Evolutionary conservation across 768 basidiomycete genomes (phyloP).

Genomic region (Psilocybe azurescens): DNA sequence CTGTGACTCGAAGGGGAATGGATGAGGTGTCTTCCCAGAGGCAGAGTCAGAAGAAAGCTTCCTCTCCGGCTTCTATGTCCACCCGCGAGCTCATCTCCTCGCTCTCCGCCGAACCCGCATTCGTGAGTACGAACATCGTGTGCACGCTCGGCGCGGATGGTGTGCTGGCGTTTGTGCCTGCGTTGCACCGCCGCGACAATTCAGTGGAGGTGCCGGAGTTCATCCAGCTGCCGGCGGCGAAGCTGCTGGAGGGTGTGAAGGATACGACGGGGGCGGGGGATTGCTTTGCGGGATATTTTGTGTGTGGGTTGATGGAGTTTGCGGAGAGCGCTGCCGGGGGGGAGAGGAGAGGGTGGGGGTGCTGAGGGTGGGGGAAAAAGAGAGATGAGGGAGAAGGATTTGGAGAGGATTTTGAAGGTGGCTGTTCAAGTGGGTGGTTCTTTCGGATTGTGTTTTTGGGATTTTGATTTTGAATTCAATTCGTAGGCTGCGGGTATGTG

Average conservation of each 20-base stretch:
- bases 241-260: conserved; percentile 39
- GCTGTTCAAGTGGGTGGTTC: conserved; percentile 46
- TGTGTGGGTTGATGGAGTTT: conserved; percentile 56
- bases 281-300: conserved; percentile 67
- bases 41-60: no score
- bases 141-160: no score
- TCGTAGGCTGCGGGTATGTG: conserved; percentile 65
- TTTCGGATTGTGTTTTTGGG: background rate
- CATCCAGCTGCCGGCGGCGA: conserved; percentile 34
- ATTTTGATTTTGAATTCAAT: background rate
- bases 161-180: no score
- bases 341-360: conserved; percentile 7
- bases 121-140: no score
- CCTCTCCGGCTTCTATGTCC: no score
- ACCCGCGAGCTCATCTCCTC: no score
- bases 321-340: conserved; percentile 29
- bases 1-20: conserved; percentile 18
- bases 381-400: conserved; percentile 33
- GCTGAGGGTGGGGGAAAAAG: no score
- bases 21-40: no score
- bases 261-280: conserved; percentile 74
- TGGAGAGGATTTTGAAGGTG: conserved; percentile 38
- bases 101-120: no score
- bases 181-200: conserved; percentile 10
- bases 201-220: conserved; percentile 33